These are phyloP conservation scores for Myriangium duriaei DNA, from an alignment of 2,329 filamentous ascomycete species.

Conservation along the genomic window DNA sequence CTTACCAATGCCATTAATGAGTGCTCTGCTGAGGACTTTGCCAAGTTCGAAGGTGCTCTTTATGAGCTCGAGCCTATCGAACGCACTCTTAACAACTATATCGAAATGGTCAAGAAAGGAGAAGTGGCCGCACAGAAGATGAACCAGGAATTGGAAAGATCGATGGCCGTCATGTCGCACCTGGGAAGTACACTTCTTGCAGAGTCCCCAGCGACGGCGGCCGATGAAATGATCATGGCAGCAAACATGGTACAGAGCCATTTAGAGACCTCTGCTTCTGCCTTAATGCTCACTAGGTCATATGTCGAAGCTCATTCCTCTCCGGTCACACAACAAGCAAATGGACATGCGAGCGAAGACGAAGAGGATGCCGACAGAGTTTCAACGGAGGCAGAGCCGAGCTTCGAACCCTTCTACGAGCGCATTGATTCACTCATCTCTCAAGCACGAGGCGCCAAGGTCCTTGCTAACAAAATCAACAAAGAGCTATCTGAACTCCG, in stretches of 20 bases:
- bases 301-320: conserved; percentile 37
- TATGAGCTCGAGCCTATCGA: conserved; percentile 89
- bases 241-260: conserved; percentile 66
- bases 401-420: conserved; percentile 55
- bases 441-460: conserved; percentile 71
- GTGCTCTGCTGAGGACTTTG: conserved; percentile 68
- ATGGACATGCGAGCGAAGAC: conserved; percentile 31
- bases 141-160: conserved; percentile 64
- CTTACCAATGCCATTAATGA: conserved; percentile 70
- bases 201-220: conserved; percentile 56
- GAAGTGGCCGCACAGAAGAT: conserved; percentile 78
- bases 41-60: conserved; percentile 62
- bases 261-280: conserved; percentile 62
- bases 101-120: conserved; percentile 70
- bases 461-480: conserved; percentile 66
- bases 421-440: conserved; percentile 60
- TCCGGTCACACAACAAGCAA: conserved; percentile 14
- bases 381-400: conserved; percentile 38
- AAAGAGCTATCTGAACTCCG: conserved; percentile 67
- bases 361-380: conserved; percentile 45
- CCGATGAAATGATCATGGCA: conserved; percentile 68
- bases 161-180: conserved; percentile 77
- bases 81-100: conserved; percentile 73
- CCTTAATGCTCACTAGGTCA: conserved; percentile 49
- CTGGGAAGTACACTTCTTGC: conserved; percentile 70